Percentiles rank a stretch among this genome's conserved stretches.
Conservation (phyloP, 2,329 filamentous ascomycete species). For the Diaporthe amygdali region DNA sequence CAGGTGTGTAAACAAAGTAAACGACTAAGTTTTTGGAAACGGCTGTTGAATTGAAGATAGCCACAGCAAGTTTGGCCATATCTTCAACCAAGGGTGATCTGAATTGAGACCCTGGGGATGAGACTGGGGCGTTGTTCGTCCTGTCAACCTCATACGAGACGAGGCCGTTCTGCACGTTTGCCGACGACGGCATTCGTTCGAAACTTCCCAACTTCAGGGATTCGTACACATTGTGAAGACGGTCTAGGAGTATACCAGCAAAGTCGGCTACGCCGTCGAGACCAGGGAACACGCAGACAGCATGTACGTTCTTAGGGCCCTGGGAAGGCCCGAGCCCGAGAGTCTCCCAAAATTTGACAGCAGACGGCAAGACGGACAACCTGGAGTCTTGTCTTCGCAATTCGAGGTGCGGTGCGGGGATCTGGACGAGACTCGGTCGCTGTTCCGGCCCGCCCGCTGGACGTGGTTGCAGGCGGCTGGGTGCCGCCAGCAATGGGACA, state of each 20-base stretch:
- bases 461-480: slow-evolving; percentile 56
- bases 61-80: slow-evolving; percentile 53
- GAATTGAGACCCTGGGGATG: slow-evolving; percentile 45
- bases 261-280: slow-evolving; percentile 67
- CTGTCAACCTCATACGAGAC: slow-evolving; percentile 56
- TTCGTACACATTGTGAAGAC: slow-evolving; percentile 75
- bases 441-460: slow-evolving; percentile 52
- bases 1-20: slow-evolving; percentile 76
- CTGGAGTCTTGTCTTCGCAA: slow-evolving; percentile 72
- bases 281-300: slow-evolving; percentile 73
- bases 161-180: slow-evolving; percentile 49
- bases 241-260: slow-evolving; percentile 68
- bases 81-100: slow-evolving; percentile 53
- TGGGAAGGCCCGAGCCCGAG: slow-evolving; percentile 75
- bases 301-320: slow-evolving; percentile 73
- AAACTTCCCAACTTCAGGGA: slow-evolving; percentile 75
- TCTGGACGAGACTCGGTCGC: slow-evolving; percentile 61
- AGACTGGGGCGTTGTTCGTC: slow-evolving; percentile 45
- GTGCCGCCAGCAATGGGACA: slow-evolving; percentile 57
- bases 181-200: slow-evolving; percentile 49
- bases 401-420: slow-evolving; percentile 74
- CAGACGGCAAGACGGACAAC: slow-evolving; percentile 76
- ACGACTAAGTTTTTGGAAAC: slow-evolving; percentile 71
- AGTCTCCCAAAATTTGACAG: slow-evolving; percentile 81
- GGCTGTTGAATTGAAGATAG: slow-evolving; percentile 46